Percentiles rank a stretch among this genome's conserved stretches.
These are phyloP conservation scores for Cocos nucifera DNA, from an alignment of 176 grass and related monocot genomes.

Conservation along the genomic window DNA sequence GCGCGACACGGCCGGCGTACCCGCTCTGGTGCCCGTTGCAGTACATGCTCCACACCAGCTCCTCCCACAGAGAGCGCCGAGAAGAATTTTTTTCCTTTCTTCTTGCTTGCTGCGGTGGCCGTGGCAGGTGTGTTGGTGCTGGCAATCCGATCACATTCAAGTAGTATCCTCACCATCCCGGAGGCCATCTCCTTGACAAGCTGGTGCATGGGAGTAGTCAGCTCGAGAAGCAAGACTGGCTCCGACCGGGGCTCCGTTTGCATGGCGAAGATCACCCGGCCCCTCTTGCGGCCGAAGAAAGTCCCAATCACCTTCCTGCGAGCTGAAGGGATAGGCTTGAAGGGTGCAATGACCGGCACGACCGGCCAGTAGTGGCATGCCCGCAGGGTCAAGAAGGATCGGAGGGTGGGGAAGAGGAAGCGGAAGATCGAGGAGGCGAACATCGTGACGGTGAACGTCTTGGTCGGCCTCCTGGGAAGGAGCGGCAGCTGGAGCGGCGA, in stretches of 20 bases:
- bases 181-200: conserved; percentile 8
- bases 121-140: too few species aligned
- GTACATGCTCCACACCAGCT: conserved; percentile 2
- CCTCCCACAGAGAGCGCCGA: background rate
- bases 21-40: conserved; percentile 4
- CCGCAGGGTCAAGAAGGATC: background rate
- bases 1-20: background rate
- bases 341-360: background rate
- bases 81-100: background rate
- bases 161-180: conserved; percentile 4
- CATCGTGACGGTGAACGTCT: too few species aligned
- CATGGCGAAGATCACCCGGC: conserved; percentile 17
- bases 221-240: conserved; percentile 9
- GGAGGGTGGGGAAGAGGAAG: conserved; percentile 4
- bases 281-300: conserved; percentile 14
- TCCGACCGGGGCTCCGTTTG: background rate
- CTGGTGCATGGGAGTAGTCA: background rate
- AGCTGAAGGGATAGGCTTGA: too few species aligned
- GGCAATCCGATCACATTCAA: background rate
- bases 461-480: too few species aligned
- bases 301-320: background rate
- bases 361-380: conserved; percentile 3
- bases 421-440: background rate
- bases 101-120: background rate
- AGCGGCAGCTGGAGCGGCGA: too few species aligned